Base-by-base conservation (phyloP, 371 early-diverging fungal genomes). In the Lichtheimia ornata region DNA sequence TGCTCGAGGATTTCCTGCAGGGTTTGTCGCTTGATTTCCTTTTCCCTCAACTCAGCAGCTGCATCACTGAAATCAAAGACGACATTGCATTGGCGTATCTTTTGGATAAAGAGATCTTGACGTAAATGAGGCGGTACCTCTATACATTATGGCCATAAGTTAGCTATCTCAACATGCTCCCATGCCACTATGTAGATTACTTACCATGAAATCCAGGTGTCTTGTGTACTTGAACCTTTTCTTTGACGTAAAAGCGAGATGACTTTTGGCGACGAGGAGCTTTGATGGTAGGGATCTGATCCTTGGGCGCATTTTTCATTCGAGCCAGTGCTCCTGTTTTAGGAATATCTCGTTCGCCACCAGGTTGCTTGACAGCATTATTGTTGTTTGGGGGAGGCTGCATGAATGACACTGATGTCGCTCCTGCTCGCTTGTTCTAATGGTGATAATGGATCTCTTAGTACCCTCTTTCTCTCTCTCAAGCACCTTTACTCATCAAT, bases 41-140 rank as follows among this genome's bases (percentile, higher is more conserved):
- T 98, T 69, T 93, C 94, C 53, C 86, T 86, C 40, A 95, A 67
- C 71, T 96, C 95, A 22, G 91, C 80, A 56, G 89, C 81, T 14
- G 91, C 85, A 76, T 95, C 96, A 61, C 84, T 91, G 70, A 98
- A 98, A 69, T 98, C 97, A 63, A 97, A 97, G n/a, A 96, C 80
- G 27, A 94, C 89, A 44, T 84, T 83, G 72, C 98, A 98, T 73
- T 97, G 97, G 20, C 82, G 80, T 22, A 98, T 77, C 81, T 98
- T 98, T 76, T 88, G 87, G 53, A 93, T 67, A 61, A 97, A 89
- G 27, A 97, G 81, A 20, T 90, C 91, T 58, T 81, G 87, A 42
- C 92, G 82, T 53, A 93, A 86, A 20, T 81, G 80, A 13, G 86
- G 82, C 14, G 85, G 73, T 40, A 92, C 92, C 64, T 93, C 94